Percentiles rank a stretch among this genome's conserved stretches.
Evolutionary conservation across 768 basidiomycete genomes (phyloP).

Genomic region (Lyophyllum semitale): DNA sequence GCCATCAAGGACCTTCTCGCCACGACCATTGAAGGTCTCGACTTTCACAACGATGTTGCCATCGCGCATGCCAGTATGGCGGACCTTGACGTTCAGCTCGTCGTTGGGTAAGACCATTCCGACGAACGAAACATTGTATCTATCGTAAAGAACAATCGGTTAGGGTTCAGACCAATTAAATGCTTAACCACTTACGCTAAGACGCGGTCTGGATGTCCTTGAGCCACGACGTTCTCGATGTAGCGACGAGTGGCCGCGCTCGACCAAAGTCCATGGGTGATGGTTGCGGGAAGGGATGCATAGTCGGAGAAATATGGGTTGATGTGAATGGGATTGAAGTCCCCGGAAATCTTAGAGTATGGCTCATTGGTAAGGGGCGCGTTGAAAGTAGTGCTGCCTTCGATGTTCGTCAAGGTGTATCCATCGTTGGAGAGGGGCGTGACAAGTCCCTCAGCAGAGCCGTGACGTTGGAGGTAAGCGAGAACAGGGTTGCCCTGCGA

Average conservation of each 20-base stretch:
- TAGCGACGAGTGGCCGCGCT: slow-evolving; percentile 92
- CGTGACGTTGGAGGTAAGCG: slow-evolving; percentile 91
- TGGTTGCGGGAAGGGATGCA: slow-evolving; percentile 91
- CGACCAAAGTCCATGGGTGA: slow-evolving; percentile 97
- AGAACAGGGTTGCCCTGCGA: slow-evolving; percentile 92
- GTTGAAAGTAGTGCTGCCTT: slow-evolving; percentile 65
- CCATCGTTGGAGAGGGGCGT: slow-evolving; percentile 83
- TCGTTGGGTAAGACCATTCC: slow-evolving; percentile 96
- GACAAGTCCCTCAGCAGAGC: slow-evolving; percentile 73
- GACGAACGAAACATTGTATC: slow-evolving; percentile 93
- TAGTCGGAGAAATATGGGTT: slow-evolving; percentile 98
- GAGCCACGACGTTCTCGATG: slow-evolving; percentile 91
- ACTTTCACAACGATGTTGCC: slow-evolving; percentile 93
- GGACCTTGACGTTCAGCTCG: slow-evolving; percentile 82
- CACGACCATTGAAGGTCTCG: slow-evolving; percentile 79
- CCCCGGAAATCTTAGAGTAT: slow-evolving; percentile 94
- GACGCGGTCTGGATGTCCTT: slow-evolving; percentile 91
- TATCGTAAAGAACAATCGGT: slow-evolving; percentile 25
- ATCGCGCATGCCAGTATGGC: slow-evolving; percentile 88
- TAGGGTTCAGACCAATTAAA: neutral
- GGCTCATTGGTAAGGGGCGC: slow-evolving; percentile 93
- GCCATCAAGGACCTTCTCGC: slow-evolving; percentile 91
- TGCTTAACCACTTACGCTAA: slow-evolving; percentile 60
- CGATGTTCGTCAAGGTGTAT: slow-evolving; percentile 75
- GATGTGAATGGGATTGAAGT: slow-evolving; percentile 98